Percentiles rank a stretch among this genome's conserved stretches.
Evolutionary conservation across 192 early-diverging fungal species (phyloP).

Genomic region (Backusella tarrabulga): DNA sequence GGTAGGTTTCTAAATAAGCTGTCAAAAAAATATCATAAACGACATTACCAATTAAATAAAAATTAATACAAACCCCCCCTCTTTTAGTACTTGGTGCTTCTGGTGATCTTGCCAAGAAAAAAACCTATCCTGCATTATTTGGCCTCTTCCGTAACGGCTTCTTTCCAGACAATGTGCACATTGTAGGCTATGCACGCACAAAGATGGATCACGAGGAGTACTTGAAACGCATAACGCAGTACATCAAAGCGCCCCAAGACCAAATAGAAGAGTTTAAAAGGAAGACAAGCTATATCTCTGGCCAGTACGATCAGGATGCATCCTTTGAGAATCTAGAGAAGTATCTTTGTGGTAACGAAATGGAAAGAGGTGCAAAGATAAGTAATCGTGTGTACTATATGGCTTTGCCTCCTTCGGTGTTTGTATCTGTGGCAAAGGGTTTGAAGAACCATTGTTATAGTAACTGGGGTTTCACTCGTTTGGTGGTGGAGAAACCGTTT

Average conservation of each 20-base stretch:
- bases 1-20: slow-evolving; percentile 20
- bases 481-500: slow-evolving; percentile 98
- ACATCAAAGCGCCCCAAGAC: slow-evolving; percentile 54
- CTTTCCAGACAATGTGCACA: slow-evolving; percentile 68
- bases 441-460: slow-evolving; percentile 71
- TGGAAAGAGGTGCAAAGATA: slow-evolving; percentile 26
- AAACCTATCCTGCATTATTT: slow-evolving; percentile 96
- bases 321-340: slow-evolving; percentile 67
- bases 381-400: slow-evolving; percentile 90
- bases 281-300: slow-evolving; percentile 73
- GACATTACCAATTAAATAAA: background rate
- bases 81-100: slow-evolving; percentile 77
- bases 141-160: slow-evolving; percentile 84
- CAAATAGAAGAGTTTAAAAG: slow-evolving; percentile 62
- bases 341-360: slow-evolving; percentile 60
- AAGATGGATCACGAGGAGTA: slow-evolving; percentile 78
- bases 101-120: slow-evolving; percentile 97
- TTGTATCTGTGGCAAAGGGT: slow-evolving; percentile 79
- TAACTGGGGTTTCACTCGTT: slow-evolving; percentile 66
- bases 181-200: slow-evolving; percentile 93
- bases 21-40: background rate
- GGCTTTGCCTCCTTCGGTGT: slow-evolving; percentile 96
- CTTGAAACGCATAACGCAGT: slow-evolving; percentile 63
- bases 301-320: slow-evolving; percentile 79
- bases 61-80: background rate